Base-by-base conservation (phyloP, 2,329 filamentous ascomycete genomes). In the Aureobasidium namibiae region DNA sequence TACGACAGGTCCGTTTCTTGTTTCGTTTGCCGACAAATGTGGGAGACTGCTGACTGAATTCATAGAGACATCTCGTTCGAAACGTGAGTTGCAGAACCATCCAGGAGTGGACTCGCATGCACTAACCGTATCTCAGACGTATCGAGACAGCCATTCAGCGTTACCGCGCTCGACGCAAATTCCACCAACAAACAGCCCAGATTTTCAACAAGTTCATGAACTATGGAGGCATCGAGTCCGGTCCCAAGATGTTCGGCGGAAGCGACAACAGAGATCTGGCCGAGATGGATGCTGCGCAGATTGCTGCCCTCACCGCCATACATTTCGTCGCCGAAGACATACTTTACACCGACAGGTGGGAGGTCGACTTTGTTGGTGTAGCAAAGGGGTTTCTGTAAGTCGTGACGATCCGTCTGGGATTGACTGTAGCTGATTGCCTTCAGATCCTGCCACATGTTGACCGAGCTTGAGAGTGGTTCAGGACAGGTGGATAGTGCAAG, bases 131-230 rank as follows among this genome's bases (percentile, higher is more conserved):
- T 59, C 64, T 54, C 61, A 88, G 87, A 59, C 90, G 94, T 48
- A 90, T 97, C 41, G 87, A 96, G 68, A 82, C 86, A 26, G 94
- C 90, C 48, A 88, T 97, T 58, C 85, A 91, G 64, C 87, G 90
- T 14, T 99, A 87, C 74, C 84, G 88, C 62, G 79, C 82, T 36
- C 88, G 86, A 48, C 87, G 92, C 33, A 91, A 89, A 64, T 81
- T 96, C 61, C 82, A 88, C 61, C 72, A 77, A 13, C 77, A 83
- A 4, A 84, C 84, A 24, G 72, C 77, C 4, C 76, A 80, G 18
- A 75, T 91, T 34, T 94, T 99, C 73, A 80, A 83, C 67, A 89
- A 88, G 63, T 96, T 94, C 68, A 82, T 97, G 60, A 80, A 83
- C 36, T 87, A 92, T 45, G 94, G 94, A 2, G 92, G 94, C 4